Evolutionary conservation across 2,329 filamentous ascomycete species (phyloP), one percentile per base, ranked within the genome.

Genomic region (Pseudomassariella vexata): DNA sequence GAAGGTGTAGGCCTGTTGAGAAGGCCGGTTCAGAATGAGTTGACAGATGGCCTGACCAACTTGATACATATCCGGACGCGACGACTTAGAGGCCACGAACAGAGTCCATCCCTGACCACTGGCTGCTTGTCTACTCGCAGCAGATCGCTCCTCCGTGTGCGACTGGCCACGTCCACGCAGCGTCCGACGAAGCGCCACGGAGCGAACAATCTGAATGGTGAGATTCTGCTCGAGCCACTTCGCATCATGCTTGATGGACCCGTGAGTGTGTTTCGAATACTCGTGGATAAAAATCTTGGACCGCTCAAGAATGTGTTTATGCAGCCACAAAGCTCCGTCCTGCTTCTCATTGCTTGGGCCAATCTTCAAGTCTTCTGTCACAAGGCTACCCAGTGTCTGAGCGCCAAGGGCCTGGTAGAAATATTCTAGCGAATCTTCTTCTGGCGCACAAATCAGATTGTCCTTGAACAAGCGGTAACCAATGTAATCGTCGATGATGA

Each of bases 201-300:
- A 82, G 16, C 79, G 79, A 8, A 95, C 89, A 34, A 82, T 74
- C 42, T 84, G 72, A 3, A 98, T 85, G 0, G 65, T 69, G 10
- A 98, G 63, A 44, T 94, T 84, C 51, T 86, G 85, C 48, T 94
- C 87, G 9, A 98, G 66, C 92, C 92, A 98, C 46, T 83, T 85
- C 6, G 79, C 73, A 53, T 96, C 89, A 49, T 92, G 86, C 44
- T 82, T 83, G 50, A 98, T 79, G n/a, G 73, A 69, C 38, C 94
- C 85, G 5, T 74, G 68, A 21, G 79, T 74, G 52, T 90, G 83
- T 48, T 85, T 70, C 16, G 65, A 52, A 37, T 76, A 77, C 41
- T 81, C 89, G 50, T 95, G 83, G 18, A 98, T 66, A 56, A 96
- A 98, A 17, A 98, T 72, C 42, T 90, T 85, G 33, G 84, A 82